Conservation (phyloP, 2,329 filamentous ascomycete species). For the Ophiostoma australiae region DNA sequence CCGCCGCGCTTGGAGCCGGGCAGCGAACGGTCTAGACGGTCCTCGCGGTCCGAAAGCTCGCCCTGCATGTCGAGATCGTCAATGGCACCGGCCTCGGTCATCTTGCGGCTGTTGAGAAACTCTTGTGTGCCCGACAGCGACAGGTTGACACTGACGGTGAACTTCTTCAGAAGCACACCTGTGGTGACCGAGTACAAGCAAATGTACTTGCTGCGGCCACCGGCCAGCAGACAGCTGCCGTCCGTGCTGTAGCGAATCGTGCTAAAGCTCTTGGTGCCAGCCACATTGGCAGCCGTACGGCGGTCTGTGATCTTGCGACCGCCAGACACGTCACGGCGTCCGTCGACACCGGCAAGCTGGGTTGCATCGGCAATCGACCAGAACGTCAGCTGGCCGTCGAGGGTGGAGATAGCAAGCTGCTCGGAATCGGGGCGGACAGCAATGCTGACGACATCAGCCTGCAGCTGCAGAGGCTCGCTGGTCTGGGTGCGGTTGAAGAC, state of each 20-base stretch:
- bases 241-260: slow-evolving; percentile 89
- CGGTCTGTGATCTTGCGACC: slow-evolving; percentile 85
- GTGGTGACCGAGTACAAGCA: slow-evolving; percentile 94
- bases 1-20: slow-evolving; percentile 80
- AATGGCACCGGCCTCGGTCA: slow-evolving; percentile 83
- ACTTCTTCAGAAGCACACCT: slow-evolving; percentile 88
- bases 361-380: slow-evolving; percentile 87
- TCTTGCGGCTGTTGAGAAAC: slow-evolving; percentile 84
- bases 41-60: slow-evolving; percentile 83
- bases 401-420: slow-evolving; percentile 83
- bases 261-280: slow-evolving; percentile 85
- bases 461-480: slow-evolving; percentile 85
- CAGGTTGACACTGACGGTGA: slow-evolving; percentile 91
- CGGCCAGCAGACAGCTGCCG: slow-evolving; percentile 82
- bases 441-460: slow-evolving; percentile 83
- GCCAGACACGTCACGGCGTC: slow-evolving; percentile 85
- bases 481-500: slow-evolving; percentile 93
- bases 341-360: slow-evolving; percentile 81
- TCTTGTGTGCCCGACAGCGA: slow-evolving; percentile 94
- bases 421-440: slow-evolving; percentile 84
- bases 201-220: slow-evolving; percentile 97
- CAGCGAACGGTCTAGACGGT: slow-evolving; percentile 70
- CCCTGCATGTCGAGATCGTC: slow-evolving; percentile 83
- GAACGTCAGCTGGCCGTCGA: slow-evolving; percentile 92
- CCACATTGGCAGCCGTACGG: slow-evolving; percentile 81